Percentiles rank a stretch among this genome's conserved stretches.
These are phyloP conservation scores for Hamamelis virginiana DNA, from an alignment of 164 flowering plant genomes.

Conservation along the genomic window DNA sequence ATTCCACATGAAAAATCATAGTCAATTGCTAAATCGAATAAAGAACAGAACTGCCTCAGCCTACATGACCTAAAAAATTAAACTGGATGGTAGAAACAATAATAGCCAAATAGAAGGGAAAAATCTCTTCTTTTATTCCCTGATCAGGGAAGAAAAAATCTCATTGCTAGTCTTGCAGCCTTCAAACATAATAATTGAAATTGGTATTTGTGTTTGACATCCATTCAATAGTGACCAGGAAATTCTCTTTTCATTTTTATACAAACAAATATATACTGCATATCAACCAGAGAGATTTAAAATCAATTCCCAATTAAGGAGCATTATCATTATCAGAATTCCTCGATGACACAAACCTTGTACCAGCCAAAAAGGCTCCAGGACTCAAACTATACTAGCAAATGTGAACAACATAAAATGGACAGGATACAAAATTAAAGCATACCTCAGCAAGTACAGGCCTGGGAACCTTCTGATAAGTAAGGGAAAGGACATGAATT, in stretches of 20 bases:
- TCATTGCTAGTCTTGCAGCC: no score
- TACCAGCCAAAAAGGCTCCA: no score
- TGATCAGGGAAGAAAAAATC: no score
- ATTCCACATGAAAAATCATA: neutral
- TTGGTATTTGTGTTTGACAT: no score
- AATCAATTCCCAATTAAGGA: no score
- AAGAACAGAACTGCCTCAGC: neutral
- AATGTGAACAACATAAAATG: neutral
- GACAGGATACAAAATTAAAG: neutral
- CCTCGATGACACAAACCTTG: no score
- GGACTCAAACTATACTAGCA: neutral
- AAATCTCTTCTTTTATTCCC: no score
- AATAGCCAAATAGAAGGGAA: no score
- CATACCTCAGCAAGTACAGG: slow-evolving; percentile 94
- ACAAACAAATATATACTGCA: neutral
- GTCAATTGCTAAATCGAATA: neutral
- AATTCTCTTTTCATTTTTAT: neutral
- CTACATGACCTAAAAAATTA: neutral
- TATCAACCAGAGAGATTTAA: neutral
- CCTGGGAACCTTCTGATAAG: slow-evolving; percentile 87
- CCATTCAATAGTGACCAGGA: no score
- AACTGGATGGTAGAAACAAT: neutral
- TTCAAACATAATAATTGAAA: no score
- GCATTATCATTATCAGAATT: no score
- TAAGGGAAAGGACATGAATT: slow-evolving; percentile 81